Evolutionary conservation across 352 stramenopile genomes (phyloP), one percentile per base, ranked within the genome.

Genomic region (Peronospora farinosa): DNA sequence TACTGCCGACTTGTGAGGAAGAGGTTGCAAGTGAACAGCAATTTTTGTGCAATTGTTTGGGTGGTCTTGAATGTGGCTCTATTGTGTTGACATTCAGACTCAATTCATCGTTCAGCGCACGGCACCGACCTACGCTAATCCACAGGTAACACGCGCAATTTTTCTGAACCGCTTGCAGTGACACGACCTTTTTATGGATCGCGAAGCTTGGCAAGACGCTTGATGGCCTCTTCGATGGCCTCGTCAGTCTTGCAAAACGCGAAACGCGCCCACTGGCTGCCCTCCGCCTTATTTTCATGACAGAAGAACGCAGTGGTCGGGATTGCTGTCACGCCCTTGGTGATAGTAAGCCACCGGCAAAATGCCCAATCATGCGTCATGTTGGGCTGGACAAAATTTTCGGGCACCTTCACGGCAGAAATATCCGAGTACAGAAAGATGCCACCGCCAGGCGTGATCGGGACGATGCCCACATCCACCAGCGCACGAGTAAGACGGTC

Each of bases 211-310:
- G 45, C 61, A 12, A 91, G 67, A 30, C 80, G 80, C 53, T 68
- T 69, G 54, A 91, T 95, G 47, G 85, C 92, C 28, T 95, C 80
- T 50, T 98, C 93, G 54, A 91, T 95, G 47, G 85, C 92, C 28
- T 95, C 80, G 51, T 98, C 93, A 28, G 85, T 96, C 76, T 98
- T 98, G 77, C 94, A 98, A 72, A 97, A 98, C 27, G 92, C 92
- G 58, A 98, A 98, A 39, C 94, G 87, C 4, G 81, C 89, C 62
- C 88, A 84, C 28, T 81, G 65, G 48, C 80, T 72, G 32, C 78
- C 80, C 23, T 84, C 64, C 7, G 51, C 42, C 36, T 93, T 86
- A 63, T 96, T 95, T 28, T 66, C 73, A 16, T 66, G 25, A 40
- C 73, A 84, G 52, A 97, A 98, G 69, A 98, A 98, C 31, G 90